These are phyloP conservation scores for Ploettnerulaceae sp. DNA, from an alignment of 2,329 filamentous ascomycete genomes.

Conservation along the genomic window DNA sequence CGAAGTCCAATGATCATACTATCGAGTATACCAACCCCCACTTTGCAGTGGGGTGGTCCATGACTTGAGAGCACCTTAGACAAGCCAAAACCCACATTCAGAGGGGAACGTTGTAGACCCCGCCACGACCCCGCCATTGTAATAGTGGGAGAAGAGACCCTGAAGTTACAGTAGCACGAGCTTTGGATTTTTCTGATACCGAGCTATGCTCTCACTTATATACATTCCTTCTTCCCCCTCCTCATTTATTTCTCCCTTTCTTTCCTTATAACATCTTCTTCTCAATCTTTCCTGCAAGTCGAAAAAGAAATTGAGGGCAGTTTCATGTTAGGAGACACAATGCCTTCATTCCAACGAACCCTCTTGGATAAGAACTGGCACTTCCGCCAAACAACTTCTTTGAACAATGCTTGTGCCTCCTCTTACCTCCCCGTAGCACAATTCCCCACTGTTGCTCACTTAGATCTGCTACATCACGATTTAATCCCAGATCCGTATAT, in stretches of 20 bases:
- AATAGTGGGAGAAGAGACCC: neutral
- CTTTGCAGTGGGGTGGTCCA: neutral
- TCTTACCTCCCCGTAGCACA: conserved; percentile 24
- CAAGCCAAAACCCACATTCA: neutral
- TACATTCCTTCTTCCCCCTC: neutral
- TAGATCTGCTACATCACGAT: conserved; percentile 56
- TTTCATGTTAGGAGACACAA: no score
- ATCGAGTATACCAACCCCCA: conserved; percentile 3
- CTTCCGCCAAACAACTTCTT: conserved; percentile 47
- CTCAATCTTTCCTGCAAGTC: no score
- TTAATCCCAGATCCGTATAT: conserved; percentile 54
- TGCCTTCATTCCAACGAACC: conserved; percentile 25
- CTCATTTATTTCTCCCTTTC: no score
- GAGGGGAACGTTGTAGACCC: conserved; percentile 11
- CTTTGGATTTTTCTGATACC: neutral
- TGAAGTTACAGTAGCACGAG: no score
- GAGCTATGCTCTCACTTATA: neutral
- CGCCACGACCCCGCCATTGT: neutral
- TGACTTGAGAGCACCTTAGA: neutral
- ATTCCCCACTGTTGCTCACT: conserved; percentile 61
- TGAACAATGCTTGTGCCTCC: conserved; percentile 17
- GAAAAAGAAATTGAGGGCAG: no score
- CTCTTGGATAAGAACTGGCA: conserved; percentile 51
- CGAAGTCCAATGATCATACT: neutral
- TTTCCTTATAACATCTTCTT: no score